Evolutionary conservation across 2,329 filamentous ascomycete genomes (phyloP), one percentile per base, ranked within the genome.

Genomic region (Gaeumannomyces sp.): DNA sequence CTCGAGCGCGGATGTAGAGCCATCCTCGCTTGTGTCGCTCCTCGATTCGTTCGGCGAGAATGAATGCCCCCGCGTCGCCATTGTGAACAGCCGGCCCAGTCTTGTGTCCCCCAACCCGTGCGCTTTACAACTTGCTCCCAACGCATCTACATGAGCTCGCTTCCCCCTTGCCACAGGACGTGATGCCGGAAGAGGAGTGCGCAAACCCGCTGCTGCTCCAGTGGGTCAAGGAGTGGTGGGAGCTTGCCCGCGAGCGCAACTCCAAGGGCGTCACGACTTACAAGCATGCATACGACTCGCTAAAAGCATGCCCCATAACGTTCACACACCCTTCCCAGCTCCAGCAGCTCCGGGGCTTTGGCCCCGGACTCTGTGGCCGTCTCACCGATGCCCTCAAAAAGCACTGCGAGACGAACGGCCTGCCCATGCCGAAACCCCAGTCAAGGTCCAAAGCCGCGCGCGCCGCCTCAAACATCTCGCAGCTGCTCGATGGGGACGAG

Each of bases 181-280:
- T 22, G 38, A 50, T 50, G 38, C 38, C 28, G 27, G 71, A 77
- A 35, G 76, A 73, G 28, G 70, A 79, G 33, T 88, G 85, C 68
- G 83, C 86, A 22, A 95, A 95, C 70, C 87, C 90, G 6, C 80
- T 91, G 57, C 81, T 92, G 11, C 81, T 93, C 14, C 77, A 78
- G 68, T 93, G 89, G 87, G 85, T 93, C 62, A 88, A 90, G 71
- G 89, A 93, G 78, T 92, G 89, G 89, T 83, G 89, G 62, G 89
- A 93, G 59, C 73, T 83, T 57, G 90, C 89, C 16, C 81, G 83
- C 61, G 85, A 91, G 69, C 84, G 83, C 60, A 91, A 89, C 72
- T 85, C 85, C 25, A 92, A 91, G 73, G 89, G 89, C 28, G 77
- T 87, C 29, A 85, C 82, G n/a, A 88, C 85, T 0, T 94, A 93